phyloP scores from a whole-genome alignment of 2,329 filamentous ascomycete genomes.

The Venturia nashicola region DNA sequence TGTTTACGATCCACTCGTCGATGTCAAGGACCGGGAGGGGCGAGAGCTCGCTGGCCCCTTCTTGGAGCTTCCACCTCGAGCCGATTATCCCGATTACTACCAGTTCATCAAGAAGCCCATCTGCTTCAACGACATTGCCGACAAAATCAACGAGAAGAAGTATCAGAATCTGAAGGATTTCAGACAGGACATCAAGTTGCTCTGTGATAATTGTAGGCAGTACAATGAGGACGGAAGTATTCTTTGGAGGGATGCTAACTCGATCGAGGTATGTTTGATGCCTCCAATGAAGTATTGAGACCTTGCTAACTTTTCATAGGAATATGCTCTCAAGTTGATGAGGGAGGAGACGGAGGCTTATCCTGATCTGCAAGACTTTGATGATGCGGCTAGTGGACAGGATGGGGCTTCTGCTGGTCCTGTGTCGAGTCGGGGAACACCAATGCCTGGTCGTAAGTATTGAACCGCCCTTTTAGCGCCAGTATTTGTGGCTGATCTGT shows the following conservation, averaged over 20 bases:
- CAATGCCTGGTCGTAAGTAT: conserved; percentile 34
- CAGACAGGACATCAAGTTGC: conserved; percentile 65
- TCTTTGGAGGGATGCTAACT: conserved; percentile 81
- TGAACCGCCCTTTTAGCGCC: neutral
- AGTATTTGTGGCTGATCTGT: neutral
- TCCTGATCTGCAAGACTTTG: conserved; percentile 46
- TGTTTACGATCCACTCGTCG: conserved; percentile 71
- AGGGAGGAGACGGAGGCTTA: conserved; percentile 41
- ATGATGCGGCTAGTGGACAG: conserved; percentile 33
- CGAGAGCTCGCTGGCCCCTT: conserved; percentile 54
- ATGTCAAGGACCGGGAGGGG: conserved; percentile 64
- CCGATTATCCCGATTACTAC: conserved; percentile 91
- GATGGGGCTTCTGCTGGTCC: conserved; percentile 39
- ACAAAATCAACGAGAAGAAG: conserved; percentile 91
- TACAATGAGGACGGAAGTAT: conserved; percentile 96
- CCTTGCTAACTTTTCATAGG: conserved; percentile 18
- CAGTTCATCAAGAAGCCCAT: conserved; percentile 85
- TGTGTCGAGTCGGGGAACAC: conserved; percentile 48
- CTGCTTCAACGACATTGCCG: conserved; percentile 89
- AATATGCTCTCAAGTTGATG: conserved; percentile 40
- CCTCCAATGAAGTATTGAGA: neutral
- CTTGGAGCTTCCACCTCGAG: conserved; percentile 78
- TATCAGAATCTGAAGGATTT: conserved; percentile 74
- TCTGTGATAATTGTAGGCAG: conserved; percentile 84
- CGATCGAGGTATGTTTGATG: conserved; percentile 64